Evolutionary conservation across 345 rosid species (phyloP).

Genomic region (Eucalyptus pumila): DNA sequence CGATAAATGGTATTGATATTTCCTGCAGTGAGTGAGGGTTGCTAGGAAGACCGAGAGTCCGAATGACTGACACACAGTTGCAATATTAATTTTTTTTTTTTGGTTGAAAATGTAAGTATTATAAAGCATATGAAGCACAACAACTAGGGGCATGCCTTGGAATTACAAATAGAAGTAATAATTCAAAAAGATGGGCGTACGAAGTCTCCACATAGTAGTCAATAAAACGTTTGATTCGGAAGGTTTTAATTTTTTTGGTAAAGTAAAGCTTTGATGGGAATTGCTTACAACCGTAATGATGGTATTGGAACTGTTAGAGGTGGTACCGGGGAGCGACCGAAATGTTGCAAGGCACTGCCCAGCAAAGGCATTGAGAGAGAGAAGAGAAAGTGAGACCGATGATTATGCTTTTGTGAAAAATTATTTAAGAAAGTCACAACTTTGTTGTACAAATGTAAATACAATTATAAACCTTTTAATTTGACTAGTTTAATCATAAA

Average conservation of each 20-base stretch:
- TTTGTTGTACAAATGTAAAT: rapidly evolving
- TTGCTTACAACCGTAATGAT: not conserved
- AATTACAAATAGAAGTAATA: too few relatives aligned
- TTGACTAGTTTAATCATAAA: rapidly evolving
- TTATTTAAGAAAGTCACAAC: rapidly evolving
- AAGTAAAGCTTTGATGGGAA: not conserved
- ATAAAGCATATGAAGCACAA: too few relatives aligned
- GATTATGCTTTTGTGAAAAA: not conserved
- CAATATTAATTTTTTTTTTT: not conserved
- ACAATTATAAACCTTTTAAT: rapidly evolving
- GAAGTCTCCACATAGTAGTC: too few relatives aligned
- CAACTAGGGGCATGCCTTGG: too few relatives aligned
- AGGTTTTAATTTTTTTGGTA: too few relatives aligned
- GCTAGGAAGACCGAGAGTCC: not conserved
- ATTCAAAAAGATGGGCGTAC: too few relatives aligned
- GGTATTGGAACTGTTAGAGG: not conserved
- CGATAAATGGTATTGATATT: not conserved
- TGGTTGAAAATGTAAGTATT: too few relatives aligned
- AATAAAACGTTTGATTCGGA: rapidly evolving
- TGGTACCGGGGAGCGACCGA: rapidly evolving
- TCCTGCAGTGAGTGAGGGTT: not conserved
- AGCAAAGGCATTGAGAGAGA: not conserved
- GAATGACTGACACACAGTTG: not conserved
- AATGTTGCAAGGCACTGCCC: not conserved
- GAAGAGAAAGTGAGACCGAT: not conserved